Evolutionary conservation across 2,329 filamentous ascomycete genomes (phyloP).

Genomic region (Thielaviopsis punctulata): DNA sequence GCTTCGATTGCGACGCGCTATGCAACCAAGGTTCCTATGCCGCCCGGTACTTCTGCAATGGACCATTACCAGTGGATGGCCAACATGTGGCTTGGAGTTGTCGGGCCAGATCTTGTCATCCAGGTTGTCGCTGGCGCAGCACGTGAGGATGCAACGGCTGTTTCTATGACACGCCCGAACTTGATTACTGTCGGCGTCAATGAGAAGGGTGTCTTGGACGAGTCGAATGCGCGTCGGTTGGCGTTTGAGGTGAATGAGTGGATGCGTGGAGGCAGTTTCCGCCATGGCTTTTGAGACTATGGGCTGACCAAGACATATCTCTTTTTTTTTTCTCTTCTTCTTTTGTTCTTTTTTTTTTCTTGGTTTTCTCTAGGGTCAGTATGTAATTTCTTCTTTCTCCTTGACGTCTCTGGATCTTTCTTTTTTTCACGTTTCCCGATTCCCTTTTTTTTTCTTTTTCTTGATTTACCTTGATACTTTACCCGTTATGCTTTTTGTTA

Average conservation of each 20-base stretch:
- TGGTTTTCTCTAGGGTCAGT: not conserved
- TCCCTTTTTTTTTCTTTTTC: not conserved
- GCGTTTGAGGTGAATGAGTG: conserved; percentile 83
- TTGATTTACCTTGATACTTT: not conserved
- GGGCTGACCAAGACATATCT: not conserved
- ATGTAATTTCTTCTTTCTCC: not conserved
- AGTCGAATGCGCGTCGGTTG: conserved; percentile 55
- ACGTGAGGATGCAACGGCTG: not conserved
- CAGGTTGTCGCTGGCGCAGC: conserved; percentile 36
- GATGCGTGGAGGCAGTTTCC: conserved; percentile 35
- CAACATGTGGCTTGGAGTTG: conserved; percentile 73
- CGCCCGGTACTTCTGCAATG: conserved; percentile 60
- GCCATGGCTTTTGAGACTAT: conserved; percentile 14
- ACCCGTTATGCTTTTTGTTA: not conserved
- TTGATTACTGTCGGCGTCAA: conserved; percentile 37
- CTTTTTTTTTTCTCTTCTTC: not conserved
- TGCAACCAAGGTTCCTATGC: conserved; percentile 55
- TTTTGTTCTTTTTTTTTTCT: not conserved
- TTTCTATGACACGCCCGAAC: not conserved
- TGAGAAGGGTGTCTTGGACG: conserved; percentile 33
- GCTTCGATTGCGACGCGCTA: conserved; percentile 62
- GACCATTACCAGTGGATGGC: conserved; percentile 98
- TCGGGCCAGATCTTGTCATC: conserved; percentile 65
- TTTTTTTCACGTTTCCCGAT: not conserved
- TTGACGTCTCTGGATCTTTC: not conserved